Base-by-base conservation (phyloP, 2,329 filamentous ascomycete genomes). In the Chaetomiaceae sp. region DNA sequence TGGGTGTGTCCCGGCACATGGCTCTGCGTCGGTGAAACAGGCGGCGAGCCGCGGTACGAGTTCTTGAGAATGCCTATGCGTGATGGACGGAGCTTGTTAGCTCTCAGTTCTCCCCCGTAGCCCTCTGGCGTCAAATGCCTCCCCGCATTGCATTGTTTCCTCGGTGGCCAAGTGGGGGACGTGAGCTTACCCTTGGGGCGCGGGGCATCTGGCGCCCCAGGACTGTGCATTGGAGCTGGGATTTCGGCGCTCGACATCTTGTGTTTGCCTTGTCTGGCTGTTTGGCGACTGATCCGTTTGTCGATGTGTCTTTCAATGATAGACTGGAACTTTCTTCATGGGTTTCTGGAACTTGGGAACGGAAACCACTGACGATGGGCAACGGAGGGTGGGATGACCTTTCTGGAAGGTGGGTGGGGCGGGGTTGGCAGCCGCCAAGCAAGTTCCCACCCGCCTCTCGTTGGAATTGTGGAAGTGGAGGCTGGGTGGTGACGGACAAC, bases 31-130 rank as follows among this genome's bases (percentile, higher is more conserved):
- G 78, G 60, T 67, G 79, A 60, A 69, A 77, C 55, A 67, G 77
- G 75, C 17, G 82, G 78, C 25, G 60, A 79, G 53, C 78, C 75
- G 61, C 79, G 84, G 55, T 79, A 89, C 43, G 87, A 85, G 74
- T 96, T 96, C 73, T 97, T 97, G 61, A 97, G 82, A 62, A 97
- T 97, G 60, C 92, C 92, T 96, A n/a, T n/a, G 39, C 44, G 19
- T 5, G 16, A 7, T 4, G 5, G 33, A 16, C 3, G 20, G 6
- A 7, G 10, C n/a, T n/a, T 16, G 42, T 48, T 41, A 38, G 49
- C 16, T 35, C 21, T 17, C 19, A 8, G 25, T 12, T 25, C 19
- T 21, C 14, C 16, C 44, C n/a, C 13, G 17, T 8, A 7, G 14
- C n/a, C n/a, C n/a, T n/a, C n/a, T 17, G 16, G 4, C n/a, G 3